Base-by-base conservation (phyloP, 2,329 filamentous ascomycete genomes). In the Paracoccidioides brasiliensis region DNA sequence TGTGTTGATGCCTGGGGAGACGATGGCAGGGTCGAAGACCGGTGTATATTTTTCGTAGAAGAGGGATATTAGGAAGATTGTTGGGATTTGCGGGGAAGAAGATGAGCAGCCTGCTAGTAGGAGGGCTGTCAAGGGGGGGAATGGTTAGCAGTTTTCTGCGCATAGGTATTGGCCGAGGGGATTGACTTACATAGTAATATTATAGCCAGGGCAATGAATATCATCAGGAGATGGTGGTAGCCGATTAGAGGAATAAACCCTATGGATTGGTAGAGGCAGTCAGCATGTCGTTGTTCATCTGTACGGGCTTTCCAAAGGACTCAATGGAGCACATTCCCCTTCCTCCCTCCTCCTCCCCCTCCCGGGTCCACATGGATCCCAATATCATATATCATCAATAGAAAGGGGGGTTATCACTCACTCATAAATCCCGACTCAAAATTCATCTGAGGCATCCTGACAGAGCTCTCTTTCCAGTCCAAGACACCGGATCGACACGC, bases 61-160 rank as follows among this genome's bases (percentile, higher is more conserved):
- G 66, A 98, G 82, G n/a, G 90, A 95, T 62, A 98, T 88, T 63
- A 98, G 83, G 79, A 96, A 98, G 72, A 98, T 97, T 68, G 85
- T 84, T 32, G 93, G 93, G 64, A 98, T 96, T 55, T 95, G 77
- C 2, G 91, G 93, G 53, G 91, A 96, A 43, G 91, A 95, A 8
- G 91, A 97, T 4, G 93, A 97, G 74, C 93, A 98, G 65, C 93
- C 93, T 66, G 93, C 91, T 63, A 98, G 78, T 65, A 98, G 76
- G 61, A 98, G 81, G 64, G 93, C 90, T 96, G 65, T 58, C 55
- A 38, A 43, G n/a, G 12, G 30, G 15, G 30, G 5, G 10, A 41
- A 44, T 44, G 22, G 35, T n/a, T 12, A 32, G 12, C n/a, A 6
- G n/a, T n/a, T 7, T 10, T 53, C 30, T 45, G 35, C 4, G 33